Conservation (phyloP, 108 stramenopile species). For the Skeletonema potamos region DNA sequence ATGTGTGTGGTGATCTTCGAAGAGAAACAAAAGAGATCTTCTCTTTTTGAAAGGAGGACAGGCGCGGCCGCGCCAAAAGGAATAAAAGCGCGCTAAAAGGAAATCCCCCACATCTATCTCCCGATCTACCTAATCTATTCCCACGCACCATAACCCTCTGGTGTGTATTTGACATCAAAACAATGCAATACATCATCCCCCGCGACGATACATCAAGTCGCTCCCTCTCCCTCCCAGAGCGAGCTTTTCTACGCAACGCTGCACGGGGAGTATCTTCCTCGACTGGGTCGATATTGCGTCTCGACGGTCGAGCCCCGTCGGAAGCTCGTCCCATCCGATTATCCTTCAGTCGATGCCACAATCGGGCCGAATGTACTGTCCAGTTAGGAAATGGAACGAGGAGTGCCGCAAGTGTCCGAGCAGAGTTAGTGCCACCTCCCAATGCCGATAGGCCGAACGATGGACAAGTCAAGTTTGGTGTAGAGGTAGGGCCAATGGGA, state of each 20-base stretch:
- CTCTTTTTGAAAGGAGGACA: not conserved
- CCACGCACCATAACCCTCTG: not conserved
- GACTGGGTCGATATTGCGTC: constrained; percentile 38
- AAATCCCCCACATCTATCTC: no score
- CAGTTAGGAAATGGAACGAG: constrained; percentile 75
- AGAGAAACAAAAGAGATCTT: not conserved
- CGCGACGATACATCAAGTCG: constrained; percentile 59
- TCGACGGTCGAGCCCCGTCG: constrained; percentile 66
- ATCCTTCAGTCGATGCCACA: constrained; percentile 64
- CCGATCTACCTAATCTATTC: no score
- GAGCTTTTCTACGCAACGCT: constrained; percentile 64
- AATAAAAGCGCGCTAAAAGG: no score
- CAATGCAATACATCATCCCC: constrained; percentile 50
- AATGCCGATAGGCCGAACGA: constrained; percentile 87
- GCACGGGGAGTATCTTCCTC: constrained; percentile 32
- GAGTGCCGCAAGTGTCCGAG: constrained; percentile 52
- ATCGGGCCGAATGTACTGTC: constrained; percentile 69
- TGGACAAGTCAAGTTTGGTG: constrained; percentile 77
- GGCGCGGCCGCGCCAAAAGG: not conserved
- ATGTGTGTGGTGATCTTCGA: not conserved
- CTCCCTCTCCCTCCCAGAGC: constrained; percentile 70
- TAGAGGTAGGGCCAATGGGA: constrained; percentile 89
- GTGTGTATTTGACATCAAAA: not conserved
- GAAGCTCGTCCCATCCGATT: constrained; percentile 74
- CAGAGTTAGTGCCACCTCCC: constrained; percentile 76